phyloP scores from a whole-genome alignment of 2,329 filamentous ascomycete species.

The Colletotrichum truncatum region DNA sequence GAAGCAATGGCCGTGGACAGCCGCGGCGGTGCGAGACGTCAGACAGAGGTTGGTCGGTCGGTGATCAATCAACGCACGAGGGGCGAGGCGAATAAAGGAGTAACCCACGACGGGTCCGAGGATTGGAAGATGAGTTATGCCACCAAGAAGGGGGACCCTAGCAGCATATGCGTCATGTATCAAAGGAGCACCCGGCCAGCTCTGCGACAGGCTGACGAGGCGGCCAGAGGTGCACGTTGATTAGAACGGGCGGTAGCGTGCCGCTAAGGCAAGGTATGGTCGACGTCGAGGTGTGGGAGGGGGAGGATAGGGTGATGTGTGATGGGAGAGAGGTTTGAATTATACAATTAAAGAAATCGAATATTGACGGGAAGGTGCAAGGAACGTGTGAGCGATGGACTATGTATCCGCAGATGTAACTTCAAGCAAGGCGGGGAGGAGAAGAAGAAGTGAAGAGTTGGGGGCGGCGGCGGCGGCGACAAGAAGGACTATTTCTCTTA shows the following conservation, averaged over 20 bases:
- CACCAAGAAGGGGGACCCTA: conserved; percentile 27
- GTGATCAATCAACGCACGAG: conserved; percentile 12
- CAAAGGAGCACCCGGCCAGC: conserved; percentile 30
- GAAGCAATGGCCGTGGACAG: conserved; percentile 14
- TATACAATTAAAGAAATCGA: conserved; percentile 16
- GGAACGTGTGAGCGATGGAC: conserved; percentile 9
- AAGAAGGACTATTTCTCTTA: not conserved
- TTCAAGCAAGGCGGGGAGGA: not conserved
- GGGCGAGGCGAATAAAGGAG: conserved; percentile 12
- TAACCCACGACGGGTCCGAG: conserved; percentile 18
- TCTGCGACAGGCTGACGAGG: conserved; percentile 30
- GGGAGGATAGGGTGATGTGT: not conserved
- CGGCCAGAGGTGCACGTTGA: conserved; percentile 23
- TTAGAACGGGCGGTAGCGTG: conserved; percentile 23
- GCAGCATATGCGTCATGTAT: conserved; percentile 33
- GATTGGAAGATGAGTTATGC: conserved; percentile 28
- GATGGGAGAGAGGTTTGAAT: conserved; percentile 4
- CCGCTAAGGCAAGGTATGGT: conserved; percentile 5
- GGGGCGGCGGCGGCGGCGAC: not conserved
- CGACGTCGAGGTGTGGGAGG: not conserved
- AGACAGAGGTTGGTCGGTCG: conserved; percentile 8
- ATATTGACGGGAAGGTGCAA: conserved; percentile 8
- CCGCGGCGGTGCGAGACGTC: not conserved
- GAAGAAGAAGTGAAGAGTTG: conserved; percentile 8
- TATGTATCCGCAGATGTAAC: conserved; percentile 5